Percentiles rank a stretch among this genome's conserved stretches.
These are phyloP conservation scores for Penstemon eatonii DNA, from an alignment of 257 asterid species.

Conservation along the genomic window DNA sequence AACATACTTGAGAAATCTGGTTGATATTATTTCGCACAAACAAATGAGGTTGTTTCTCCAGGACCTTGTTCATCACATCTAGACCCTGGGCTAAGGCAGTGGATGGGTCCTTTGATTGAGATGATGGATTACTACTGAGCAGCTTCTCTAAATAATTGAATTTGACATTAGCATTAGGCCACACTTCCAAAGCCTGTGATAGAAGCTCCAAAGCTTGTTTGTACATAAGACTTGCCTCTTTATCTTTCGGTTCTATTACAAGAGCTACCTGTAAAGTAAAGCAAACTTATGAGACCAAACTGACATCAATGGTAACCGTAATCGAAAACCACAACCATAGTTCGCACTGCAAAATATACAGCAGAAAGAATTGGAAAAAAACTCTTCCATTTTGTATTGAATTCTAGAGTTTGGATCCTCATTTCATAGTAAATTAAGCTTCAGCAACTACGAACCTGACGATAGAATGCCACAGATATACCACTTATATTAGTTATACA, in stretches of 20 bases:
- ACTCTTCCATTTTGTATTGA: slow-evolving; percentile 1
- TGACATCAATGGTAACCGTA: slow-evolving; percentile 22
- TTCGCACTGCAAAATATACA: neutral
- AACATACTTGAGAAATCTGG: slow-evolving; percentile 88
- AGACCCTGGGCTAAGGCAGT: slow-evolving; percentile 97
- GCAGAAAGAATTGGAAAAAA: neutral
- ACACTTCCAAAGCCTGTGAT: slow-evolving; percentile 97
- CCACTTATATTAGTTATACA: neutral
- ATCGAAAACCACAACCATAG: slow-evolving; percentile 10
- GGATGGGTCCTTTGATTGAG: slow-evolving; percentile 99
- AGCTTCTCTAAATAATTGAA: slow-evolving; percentile 97
- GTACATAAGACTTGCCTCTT: slow-evolving; percentile 96
- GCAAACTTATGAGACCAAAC: slow-evolving; percentile 7
- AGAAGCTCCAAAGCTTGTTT: slow-evolving; percentile 96
- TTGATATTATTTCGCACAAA: slow-evolving; percentile 89
- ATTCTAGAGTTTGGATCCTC: slow-evolving; percentile 9
- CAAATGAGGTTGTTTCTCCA: slow-evolving; percentile 95
- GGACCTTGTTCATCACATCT: slow-evolving; percentile 98
- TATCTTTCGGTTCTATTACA: slow-evolving; percentile 98
- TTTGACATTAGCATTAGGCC: slow-evolving; percentile 99
- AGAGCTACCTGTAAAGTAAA: slow-evolving; percentile 68
- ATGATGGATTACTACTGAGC: slow-evolving; percentile 86
- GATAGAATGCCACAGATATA: slow-evolving; percentile 10
- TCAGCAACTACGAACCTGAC: slow-evolving; percentile 12
- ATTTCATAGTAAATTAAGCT: slow-evolving; percentile 9